Percentiles rank a stretch among this genome's conserved stretches.
phyloP scores from a whole-genome alignment of 768 basidiomycete genomes.

The Lentinula lateritia region DNA sequence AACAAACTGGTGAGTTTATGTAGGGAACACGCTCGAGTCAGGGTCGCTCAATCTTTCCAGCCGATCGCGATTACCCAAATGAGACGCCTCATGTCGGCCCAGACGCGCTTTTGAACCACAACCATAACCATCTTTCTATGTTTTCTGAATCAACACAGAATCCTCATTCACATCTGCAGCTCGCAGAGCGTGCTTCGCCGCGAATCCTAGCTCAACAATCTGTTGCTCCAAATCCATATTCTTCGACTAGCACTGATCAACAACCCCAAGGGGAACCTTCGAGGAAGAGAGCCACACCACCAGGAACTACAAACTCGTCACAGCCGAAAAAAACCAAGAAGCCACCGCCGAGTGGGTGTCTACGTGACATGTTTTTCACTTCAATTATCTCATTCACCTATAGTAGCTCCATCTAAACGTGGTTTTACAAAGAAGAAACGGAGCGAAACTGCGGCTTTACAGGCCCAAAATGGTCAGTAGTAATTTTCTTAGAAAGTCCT shows the following conservation, averaged over 20 bases:
- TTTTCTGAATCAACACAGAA: not conserved
- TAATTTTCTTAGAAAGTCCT: not conserved
- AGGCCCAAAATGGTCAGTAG: constrained; percentile 55
- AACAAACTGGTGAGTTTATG: not conserved
- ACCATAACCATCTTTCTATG: not conserved
- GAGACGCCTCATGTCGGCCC: not conserved
- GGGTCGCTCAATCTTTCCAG: not conserved
- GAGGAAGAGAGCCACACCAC: not conserved
- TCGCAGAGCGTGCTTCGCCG: not conserved
- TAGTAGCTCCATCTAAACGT: constrained; percentile 42
- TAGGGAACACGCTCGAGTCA: not conserved
- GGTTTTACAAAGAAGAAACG: constrained; percentile 72
- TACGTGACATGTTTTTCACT: not conserved
- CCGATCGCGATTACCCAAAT: constrained; percentile 3
- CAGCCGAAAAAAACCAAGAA: not conserved
- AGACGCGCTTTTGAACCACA: not conserved
- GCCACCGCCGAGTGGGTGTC: not conserved
- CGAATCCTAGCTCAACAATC: not conserved
- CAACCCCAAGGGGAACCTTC: not conserved
- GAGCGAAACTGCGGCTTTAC: constrained; percentile 60
- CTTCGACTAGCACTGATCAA: not conserved
- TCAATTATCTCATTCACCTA: not conserved
- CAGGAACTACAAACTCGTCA: not conserved
- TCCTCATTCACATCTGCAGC: not conserved
- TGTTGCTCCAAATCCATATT: not conserved